These are phyloP conservation scores for Arachnomyces sp. DNA, from an alignment of 2,329 filamentous ascomycete species.

Conservation along the genomic window DNA sequence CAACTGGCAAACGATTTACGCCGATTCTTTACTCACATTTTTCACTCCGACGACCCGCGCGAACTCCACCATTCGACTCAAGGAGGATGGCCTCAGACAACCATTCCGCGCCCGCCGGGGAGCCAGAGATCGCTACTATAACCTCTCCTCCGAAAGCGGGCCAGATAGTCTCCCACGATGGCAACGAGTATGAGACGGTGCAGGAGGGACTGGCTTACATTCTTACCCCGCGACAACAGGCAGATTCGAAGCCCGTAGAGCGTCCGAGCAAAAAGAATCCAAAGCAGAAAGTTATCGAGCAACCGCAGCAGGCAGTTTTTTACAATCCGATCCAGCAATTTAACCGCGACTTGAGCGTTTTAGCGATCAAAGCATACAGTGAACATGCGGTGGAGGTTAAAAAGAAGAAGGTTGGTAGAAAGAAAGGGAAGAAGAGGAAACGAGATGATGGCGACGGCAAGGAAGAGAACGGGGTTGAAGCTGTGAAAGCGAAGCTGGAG, in stretches of 20 bases:
- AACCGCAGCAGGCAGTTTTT: conserved; percentile 70
- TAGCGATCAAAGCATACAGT: conserved; percentile 84
- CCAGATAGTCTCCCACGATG: conserved; percentile 36
- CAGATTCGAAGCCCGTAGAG: conserved; percentile 14
- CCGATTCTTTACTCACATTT: not conserved
- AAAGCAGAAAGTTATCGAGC: conserved; percentile 44
- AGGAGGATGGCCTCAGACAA: not conserved
- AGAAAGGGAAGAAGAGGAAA: conserved; percentile 32
- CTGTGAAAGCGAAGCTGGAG: conserved; percentile 2
- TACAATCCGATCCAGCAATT: conserved; percentile 99
- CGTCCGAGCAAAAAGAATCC: conserved; percentile 36
- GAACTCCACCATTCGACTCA: conserved; percentile 4
- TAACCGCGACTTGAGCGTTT: conserved; percentile 87
- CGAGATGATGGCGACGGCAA: conserved; percentile 18
- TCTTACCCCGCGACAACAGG: conserved; percentile 49
- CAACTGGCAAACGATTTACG: not conserved
- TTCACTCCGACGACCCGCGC: not conserved
- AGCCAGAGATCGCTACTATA: conserved; percentile 15
- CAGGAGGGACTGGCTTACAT: conserved; percentile 62
- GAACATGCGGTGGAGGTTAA: conserved; percentile 53
- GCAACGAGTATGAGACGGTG: conserved; percentile 50
- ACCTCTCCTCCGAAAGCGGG: conserved; percentile 10
- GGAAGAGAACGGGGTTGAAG: conserved; percentile 1
- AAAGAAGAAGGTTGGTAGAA: conserved; percentile 40
- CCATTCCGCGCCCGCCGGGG: no score